phyloP scores from a whole-genome alignment of 2,329 filamentous ascomycete genomes.

The Dactylellina cionopaga region DNA sequence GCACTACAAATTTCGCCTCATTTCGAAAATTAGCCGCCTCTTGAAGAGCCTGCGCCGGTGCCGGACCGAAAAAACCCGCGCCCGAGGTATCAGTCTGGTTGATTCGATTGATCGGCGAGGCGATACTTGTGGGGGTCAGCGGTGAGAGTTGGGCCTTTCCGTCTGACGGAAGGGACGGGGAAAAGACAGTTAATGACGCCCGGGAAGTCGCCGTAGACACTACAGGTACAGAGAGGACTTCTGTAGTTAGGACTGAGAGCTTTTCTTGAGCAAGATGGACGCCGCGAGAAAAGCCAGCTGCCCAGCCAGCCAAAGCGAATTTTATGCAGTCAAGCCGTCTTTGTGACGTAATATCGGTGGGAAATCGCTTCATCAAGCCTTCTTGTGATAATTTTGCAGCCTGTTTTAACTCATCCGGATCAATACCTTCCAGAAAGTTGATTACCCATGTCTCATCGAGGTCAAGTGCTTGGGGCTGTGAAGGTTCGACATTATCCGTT shows the following conservation, averaged over 20 bases:
- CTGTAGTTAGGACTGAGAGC: background rate
- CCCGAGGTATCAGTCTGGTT: background rate
- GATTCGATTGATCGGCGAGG: constrained; percentile 27
- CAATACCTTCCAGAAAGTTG: constrained; percentile 29
- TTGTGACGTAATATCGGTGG: constrained; percentile 16
- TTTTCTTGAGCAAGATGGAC: constrained; percentile 10
- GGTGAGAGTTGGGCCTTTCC: constrained; percentile 11
- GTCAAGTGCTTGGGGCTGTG: constrained; percentile 2
- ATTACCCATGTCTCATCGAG: constrained; percentile 28
- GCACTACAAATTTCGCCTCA: constrained; percentile 27
- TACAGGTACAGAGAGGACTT: constrained; percentile 1
- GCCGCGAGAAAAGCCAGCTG: constrained; percentile 23
- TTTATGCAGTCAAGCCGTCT: constrained; percentile 26
- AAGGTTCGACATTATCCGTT: background rate
- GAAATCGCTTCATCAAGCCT: constrained; percentile 21
- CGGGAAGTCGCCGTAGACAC: background rate
- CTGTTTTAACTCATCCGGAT: constrained; percentile 19
- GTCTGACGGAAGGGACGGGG: constrained; percentile 25
- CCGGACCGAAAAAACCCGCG: constrained; percentile 14
- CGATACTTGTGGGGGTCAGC: constrained; percentile 29
- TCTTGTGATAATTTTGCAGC: constrained; percentile 28
- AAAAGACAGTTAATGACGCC: constrained; percentile 16
- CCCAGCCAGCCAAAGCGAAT: constrained; percentile 34
- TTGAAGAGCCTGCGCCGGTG: background rate
- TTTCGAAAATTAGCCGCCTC: background rate